Percentiles rank a stretch among this genome's conserved stretches.
Conservation (phyloP, 2,329 filamentous ascomycete species). For the Neonectria punicea region DNA sequence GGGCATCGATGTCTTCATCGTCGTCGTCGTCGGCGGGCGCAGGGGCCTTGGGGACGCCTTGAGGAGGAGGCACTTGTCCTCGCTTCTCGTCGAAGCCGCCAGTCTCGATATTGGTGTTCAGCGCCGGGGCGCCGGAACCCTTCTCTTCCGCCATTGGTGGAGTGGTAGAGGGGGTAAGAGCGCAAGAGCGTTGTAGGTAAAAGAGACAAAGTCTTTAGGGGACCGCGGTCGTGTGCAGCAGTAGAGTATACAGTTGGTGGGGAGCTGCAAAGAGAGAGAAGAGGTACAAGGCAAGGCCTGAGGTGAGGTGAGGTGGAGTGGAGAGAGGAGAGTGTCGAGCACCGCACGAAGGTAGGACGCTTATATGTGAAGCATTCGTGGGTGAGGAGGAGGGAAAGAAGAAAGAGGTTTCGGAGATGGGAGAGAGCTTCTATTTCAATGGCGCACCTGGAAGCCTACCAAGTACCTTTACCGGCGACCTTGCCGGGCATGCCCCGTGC, state of each 20-base stretch:
- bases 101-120: slow-evolving; percentile 73
- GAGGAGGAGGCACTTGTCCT: slow-evolving; percentile 47
- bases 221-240: slow-evolving; percentile 40
- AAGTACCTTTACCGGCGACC: slow-evolving; percentile 36
- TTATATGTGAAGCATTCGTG: slow-evolving; percentile 61
- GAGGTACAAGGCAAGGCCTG: slow-evolving; percentile 40
- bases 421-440: slow-evolving; percentile 55
- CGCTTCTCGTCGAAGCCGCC: slow-evolving; percentile 74
- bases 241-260: slow-evolving; percentile 23
- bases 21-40: slow-evolving; percentile 72
- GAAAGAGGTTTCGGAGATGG: slow-evolving; percentile 44
- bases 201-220: slow-evolving; percentile 32
- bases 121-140: slow-evolving; percentile 63
- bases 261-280: slow-evolving; percentile 39
- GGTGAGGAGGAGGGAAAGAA: slow-evolving; percentile 56
- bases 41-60: slow-evolving; percentile 51
- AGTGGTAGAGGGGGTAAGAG: slow-evolving; percentile 25
- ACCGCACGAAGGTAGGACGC: slow-evolving; percentile 62
- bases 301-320: slow-evolving; percentile 37
- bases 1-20: slow-evolving; percentile 81
- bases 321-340: slow-evolving; percentile 50
- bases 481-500: slow-evolving; percentile 43
- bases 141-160: slow-evolving; percentile 65
- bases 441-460: slow-evolving; percentile 30
- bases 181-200: slow-evolving; percentile 32